phyloP scores from a whole-genome alignment of 176 grass and related monocot genomes.

The Pontederia crassipes region DNA sequence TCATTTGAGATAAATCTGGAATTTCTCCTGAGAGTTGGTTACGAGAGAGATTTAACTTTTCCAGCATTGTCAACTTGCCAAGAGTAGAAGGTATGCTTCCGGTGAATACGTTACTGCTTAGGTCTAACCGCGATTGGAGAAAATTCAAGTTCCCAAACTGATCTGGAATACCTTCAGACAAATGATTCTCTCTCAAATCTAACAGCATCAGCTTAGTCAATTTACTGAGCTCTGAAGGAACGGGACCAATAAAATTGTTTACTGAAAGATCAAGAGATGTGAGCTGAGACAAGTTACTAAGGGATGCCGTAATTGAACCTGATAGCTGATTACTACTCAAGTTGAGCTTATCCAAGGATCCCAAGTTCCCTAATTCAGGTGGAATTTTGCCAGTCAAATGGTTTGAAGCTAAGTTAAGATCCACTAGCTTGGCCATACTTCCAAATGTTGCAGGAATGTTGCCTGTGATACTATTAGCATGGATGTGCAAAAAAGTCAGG shows the following conservation, averaged over 20 bases:
- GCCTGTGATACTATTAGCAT: constrained; percentile 49
- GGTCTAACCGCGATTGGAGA: constrained; percentile 66
- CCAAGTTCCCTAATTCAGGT: constrained; percentile 27
- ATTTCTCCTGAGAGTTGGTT: constrained; percentile 58
- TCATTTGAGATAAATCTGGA: constrained; percentile 46
- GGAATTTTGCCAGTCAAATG: constrained; percentile 34
- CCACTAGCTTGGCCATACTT: constrained; percentile 26
- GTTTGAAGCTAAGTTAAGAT: constrained; percentile 47
- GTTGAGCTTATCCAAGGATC: constrained; percentile 44
- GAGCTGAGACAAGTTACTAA: constrained; percentile 25
- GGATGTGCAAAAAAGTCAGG: constrained; percentile 42
- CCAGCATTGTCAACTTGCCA: constrained; percentile 28
- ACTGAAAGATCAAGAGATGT: constrained; percentile 15
- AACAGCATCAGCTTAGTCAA: constrained; percentile 4
- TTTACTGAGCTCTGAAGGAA: constrained; percentile 16
- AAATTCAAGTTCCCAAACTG: constrained; percentile 52
- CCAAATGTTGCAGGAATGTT: constrained; percentile 36
- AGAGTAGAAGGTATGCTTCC: constrained; percentile 59
- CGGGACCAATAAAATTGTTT: constrained; percentile 20
- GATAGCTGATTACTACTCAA: constrained; percentile 45
- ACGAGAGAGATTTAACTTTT: constrained; percentile 67
- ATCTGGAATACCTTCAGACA: constrained; percentile 49
- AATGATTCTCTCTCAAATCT: constrained; percentile 22
- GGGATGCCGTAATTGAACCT: constrained; percentile 25
- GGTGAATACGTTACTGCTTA: constrained; percentile 71